Evolutionary conservation across 2,329 filamentous ascomycete species (phyloP), one percentile per base, ranked within the genome.

Genomic region (Penicillium sp.): DNA sequence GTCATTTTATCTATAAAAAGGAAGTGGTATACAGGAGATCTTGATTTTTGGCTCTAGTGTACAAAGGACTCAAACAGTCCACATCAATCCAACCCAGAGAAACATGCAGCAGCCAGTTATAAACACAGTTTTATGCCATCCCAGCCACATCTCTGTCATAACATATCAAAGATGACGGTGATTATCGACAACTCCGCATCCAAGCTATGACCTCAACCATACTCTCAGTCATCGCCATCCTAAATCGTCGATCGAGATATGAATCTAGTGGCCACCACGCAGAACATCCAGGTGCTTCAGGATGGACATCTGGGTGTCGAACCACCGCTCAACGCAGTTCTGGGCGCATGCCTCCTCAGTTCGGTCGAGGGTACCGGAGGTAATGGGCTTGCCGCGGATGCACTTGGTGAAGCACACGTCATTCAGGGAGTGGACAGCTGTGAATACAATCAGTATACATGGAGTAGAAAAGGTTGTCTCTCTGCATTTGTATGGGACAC

Each of bases 371-470:
- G 82, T 80, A 23, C 82, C 80, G 51, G 77, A 79, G 58, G 84
- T 83, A 67, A 96, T 85, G 34, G 18, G 36, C 47, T 77, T 77
- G 44, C 82, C 76, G 7, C 86, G 85, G 51, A 96, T 77, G 76
- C 93, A 98, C 75, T 96, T 97, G 66, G 84, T 89, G 84, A 90
- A 98, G 80, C 93, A 98, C 50, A 86, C 80, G 61, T 93, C 86
- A 35, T 81, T 82, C 28, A 86, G 73, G 56, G 73, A 72, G 69
- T 86, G 83, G 49, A 85, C 79, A n/a, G 77, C 82, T 82, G n/a
- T 32, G 16, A 47, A 18, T 20, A 20, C 0, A n/a, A 9, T 7
- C 35, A 20, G 40, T 18, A 28, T 4, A 28, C 13, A 40, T 40
- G 14, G 20, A 11, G 6, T 14, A n/a, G 13, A 23, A 38, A 20